Conservation (phyloP, 768 basidiomycete species). For the Russula brevipes region DNA sequence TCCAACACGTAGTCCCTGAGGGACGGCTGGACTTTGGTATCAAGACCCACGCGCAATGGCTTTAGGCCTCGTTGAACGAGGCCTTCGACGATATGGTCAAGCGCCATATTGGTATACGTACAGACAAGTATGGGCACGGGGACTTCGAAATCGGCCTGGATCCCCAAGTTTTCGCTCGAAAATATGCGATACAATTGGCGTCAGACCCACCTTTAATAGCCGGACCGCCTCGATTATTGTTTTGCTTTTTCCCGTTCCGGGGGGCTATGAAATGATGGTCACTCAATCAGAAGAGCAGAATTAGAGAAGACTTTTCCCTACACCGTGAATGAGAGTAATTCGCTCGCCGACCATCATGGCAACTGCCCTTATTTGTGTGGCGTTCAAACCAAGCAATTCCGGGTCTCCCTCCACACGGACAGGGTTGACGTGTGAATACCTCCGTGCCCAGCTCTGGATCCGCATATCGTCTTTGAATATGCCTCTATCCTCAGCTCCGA, state of each 20-base stretch:
- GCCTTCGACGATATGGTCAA: slow-evolving; percentile 84
- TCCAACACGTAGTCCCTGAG: slow-evolving; percentile 59
- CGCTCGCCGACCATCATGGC: slow-evolving; percentile 82
- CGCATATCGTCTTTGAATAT: slow-evolving; percentile 66
- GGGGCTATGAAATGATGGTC: slow-evolving; percentile 50
- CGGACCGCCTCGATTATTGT: slow-evolving; percentile 84
- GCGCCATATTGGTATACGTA: slow-evolving; percentile 90
- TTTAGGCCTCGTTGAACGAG: slow-evolving; percentile 55
- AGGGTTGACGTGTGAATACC: slow-evolving; percentile 57
- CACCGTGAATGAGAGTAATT: slow-evolving; percentile 82
- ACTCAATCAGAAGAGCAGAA: slow-evolving; percentile 1
- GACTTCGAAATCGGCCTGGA: slow-evolving; percentile 70
- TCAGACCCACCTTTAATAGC: slow-evolving; percentile 57
- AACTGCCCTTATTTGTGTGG: slow-evolving; percentile 73
- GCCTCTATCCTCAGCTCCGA: slow-evolving; percentile 34
- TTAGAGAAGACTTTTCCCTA: slow-evolving; percentile 35
- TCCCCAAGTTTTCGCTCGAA: slow-evolving; percentile 7
- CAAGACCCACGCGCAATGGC: slow-evolving; percentile 71
- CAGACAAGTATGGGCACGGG: slow-evolving; percentile 84
- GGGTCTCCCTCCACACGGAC: slow-evolving; percentile 77
- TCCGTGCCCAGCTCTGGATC: slow-evolving; percentile 75
- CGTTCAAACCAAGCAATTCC: slow-evolving; percentile 54
- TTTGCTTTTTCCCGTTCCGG: slow-evolving; percentile 90
- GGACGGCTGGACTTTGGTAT: slow-evolving; percentile 52
- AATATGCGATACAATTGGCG: not conserved